Evolutionary conservation across 371 early-diverging fungal species (phyloP).

Genomic region (Parasitella parasitica): DNA sequence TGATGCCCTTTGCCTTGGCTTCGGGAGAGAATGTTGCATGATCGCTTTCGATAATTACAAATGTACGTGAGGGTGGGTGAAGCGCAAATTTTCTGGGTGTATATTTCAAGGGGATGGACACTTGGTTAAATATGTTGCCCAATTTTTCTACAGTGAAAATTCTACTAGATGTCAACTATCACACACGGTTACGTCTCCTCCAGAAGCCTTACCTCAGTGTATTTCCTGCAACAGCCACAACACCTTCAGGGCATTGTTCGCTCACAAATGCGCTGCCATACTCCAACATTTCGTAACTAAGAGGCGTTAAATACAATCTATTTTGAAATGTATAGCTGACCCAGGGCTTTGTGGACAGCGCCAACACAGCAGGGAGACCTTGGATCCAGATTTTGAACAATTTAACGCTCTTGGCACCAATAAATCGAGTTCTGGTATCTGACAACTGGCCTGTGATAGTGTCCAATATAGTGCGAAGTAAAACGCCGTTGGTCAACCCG

Average conservation of each 20-base stretch:
- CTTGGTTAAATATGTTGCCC: slow-evolving; percentile 82
- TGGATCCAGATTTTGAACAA: slow-evolving; percentile 70
- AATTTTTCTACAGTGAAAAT: slow-evolving; percentile 88
- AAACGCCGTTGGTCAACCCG: slow-evolving; percentile 89
- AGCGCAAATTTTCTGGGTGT: slow-evolving; percentile 88
- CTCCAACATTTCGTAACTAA: slow-evolving; percentile 78
- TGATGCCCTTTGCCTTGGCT: slow-evolving; percentile 59
- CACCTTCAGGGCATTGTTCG: slow-evolving; percentile 87
- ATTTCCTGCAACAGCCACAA: slow-evolving; percentile 87
- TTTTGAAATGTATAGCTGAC: slow-evolving; percentile 81
- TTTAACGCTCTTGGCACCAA: slow-evolving; percentile 85
- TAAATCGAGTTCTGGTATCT: slow-evolving; percentile 85
- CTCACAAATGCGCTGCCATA: slow-evolving; percentile 86
- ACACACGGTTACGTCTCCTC: too few relatives aligned
- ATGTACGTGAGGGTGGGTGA: slow-evolving; percentile 71
- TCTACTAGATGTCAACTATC: too few relatives aligned
- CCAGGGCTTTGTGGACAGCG: slow-evolving; percentile 90
- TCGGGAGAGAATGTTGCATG: slow-evolving; percentile 72
- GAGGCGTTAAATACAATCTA: slow-evolving; percentile 53
- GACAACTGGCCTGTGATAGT: slow-evolving; percentile 80
- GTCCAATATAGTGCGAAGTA: slow-evolving; percentile 87
- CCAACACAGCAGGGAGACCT: slow-evolving; percentile 76
- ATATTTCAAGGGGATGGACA: slow-evolving; percentile 79
- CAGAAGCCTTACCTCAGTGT: slow-evolving; percentile 53
- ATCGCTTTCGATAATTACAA: slow-evolving; percentile 90